Base-by-base conservation (phyloP, 768 basidiomycete species). In the Hypholoma sublateritium region DNA sequence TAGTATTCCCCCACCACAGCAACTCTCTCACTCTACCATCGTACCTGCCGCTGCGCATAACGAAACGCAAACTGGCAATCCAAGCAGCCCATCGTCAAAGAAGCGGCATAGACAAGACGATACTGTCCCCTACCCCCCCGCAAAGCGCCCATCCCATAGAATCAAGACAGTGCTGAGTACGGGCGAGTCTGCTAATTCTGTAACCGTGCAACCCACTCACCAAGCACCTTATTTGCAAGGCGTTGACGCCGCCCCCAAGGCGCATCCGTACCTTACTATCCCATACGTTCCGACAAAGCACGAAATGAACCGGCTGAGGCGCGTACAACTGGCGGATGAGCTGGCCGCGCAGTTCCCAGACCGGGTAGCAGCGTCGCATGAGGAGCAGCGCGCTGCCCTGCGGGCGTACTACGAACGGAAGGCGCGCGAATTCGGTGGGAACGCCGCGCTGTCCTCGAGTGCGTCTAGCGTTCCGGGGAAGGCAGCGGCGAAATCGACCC, bases 281-380 rank as follows among this genome's bases (percentile, higher is more conserved):
- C 42, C 34, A 12, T 51, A 50, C 22, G 48, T 56, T 2, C 37
- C 50, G 13, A 48, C 59, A 6, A 61, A 63, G 46, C 58, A 57
- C 3, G 59, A 59, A 39, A 56, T 62, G 36, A 45, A 60, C 5
- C 60, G 62, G n/a, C 53, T 56, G 12, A 56, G 64, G 17, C 67
- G 73, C 17, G 52, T 73, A 9, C 48, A 65, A 5, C 72, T 71
- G 39, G 76, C 75, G 0, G 75, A 79, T 36, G 76, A 74, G 34
- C 67, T 84, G 14, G 72, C 75, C 4, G 64, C 62, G 13, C 79
- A 78, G 11, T 74, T 76, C 24, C 83, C 82, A 2, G 73, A 78
- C 52, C 70, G 75, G 7, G 74, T 77, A 1, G 64, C 65, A 6
- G 62, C 70, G 2, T 65, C 71, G 0, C 77, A 74, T 54, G 36